Base-by-base conservation (phyloP, 371 early-diverging fungal species). In the Mucor sp. region DNA sequence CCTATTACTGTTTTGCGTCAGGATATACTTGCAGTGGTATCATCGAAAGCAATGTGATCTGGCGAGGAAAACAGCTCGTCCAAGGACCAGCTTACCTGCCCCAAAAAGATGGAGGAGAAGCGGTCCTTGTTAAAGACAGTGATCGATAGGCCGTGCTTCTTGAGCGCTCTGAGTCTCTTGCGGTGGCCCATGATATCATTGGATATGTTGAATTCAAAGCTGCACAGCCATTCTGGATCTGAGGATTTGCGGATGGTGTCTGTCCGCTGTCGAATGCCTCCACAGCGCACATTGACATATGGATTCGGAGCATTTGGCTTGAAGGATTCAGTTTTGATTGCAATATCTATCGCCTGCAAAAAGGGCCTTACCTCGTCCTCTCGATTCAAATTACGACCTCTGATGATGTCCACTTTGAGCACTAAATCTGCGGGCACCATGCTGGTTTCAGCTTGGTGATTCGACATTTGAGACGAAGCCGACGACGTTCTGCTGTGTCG, bases 211-310 rank as follows among this genome's bases (percentile, higher is more conserved):
- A 83, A 65, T 61, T 83, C 83, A 73, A 83, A 78, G 15, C 74
- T 72, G 23, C 77, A 76, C 23, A 67, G 44, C 80, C 80, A 83
- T 62, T 80, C 80, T 8, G 83, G 83, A 25, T 74, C 66, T 21
- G 61, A 60, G 4, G 74, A 60, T 57, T 78, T 78, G 30, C 69
- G 69, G 17, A 77, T 69, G 14, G 74, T 76, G 56, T 83, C 77
- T 55, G 83, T 83, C 19, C 78, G 74, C 47, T 83, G 79, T 41
- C 72, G 64, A n/a, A 74, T 75, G 14, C 83, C 80, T 53, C 77
- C 80, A 60, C 70, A 80, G 14, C 76, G 59, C 5, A 83, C 70
- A n/a, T 74, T 65, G 3, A 70, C 80, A 71, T 74, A 83, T 3
- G 80, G 71, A 68, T 75, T 77, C 19, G 70, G 62, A 15, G 64